phyloP scores from a whole-genome alignment of 768 basidiomycete species.

The Boletus bicolor region DNA sequence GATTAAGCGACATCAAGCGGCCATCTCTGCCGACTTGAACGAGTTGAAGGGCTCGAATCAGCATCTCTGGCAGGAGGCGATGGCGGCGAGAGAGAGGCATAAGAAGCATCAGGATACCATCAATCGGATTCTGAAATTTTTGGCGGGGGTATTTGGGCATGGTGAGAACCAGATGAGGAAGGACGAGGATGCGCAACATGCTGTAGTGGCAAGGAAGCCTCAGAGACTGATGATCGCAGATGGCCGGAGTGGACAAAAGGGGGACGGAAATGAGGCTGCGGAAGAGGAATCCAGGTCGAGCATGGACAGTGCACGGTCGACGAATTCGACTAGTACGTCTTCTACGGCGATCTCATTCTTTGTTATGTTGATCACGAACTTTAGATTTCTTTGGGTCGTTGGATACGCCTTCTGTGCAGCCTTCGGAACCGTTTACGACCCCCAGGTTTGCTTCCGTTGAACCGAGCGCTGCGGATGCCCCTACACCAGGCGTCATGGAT shows the following conservation, averaged over 20 bases:
- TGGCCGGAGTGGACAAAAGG: constrained; percentile 36
- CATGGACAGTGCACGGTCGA: constrained; percentile 25
- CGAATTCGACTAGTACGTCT: constrained; percentile 12
- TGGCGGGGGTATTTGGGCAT: constrained; percentile 87
- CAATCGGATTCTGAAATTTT: constrained; percentile 90
- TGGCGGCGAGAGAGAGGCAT: constrained; percentile 72
- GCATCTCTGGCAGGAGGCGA: constrained; percentile 88
- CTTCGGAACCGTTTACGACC: constrained; percentile 30
- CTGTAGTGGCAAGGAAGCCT: constrained; percentile 48
- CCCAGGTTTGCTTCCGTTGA: constrained; percentile 31
- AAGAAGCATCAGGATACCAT: constrained; percentile 96
- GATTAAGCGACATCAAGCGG: constrained; percentile 88
- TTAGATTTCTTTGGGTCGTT: constrained; percentile 43
- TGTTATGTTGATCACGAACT: not conserved
- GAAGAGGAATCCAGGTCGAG: constrained; percentile 39
- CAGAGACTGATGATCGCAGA: constrained; percentile 71
- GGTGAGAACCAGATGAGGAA: constrained; percentile 37
- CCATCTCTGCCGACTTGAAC: constrained; percentile 86
- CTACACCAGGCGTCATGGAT: constrained; percentile 14
- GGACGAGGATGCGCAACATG: constrained; percentile 34
- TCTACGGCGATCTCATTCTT: not conserved
- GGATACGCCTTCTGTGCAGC: constrained; percentile 43
- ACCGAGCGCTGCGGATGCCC: constrained; percentile 16
- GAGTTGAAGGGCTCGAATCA: constrained; percentile 87
- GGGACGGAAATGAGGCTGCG: constrained; percentile 35